A percentile compares a stretch with the other conserved stretches of the same genome.
phyloP scores from a whole-genome alignment of 1,284 basidiomycete species.

The Puccinia sorghi region DNA sequence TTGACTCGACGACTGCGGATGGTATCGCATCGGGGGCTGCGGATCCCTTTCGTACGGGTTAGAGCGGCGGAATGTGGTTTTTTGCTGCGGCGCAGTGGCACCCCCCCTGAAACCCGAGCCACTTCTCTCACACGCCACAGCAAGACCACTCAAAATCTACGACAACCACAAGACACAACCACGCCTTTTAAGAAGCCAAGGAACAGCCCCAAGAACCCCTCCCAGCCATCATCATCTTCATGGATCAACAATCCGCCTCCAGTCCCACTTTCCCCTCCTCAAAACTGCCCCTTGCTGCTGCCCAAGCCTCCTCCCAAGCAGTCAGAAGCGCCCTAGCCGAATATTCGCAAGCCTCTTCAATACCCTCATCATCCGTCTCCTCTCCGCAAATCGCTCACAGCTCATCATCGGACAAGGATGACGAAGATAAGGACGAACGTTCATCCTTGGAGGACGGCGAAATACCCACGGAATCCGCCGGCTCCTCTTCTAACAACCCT shows the following conservation, averaged over 20 bases:
- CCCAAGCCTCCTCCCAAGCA: conserved; percentile 31
- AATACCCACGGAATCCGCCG: conserved; percentile 55
- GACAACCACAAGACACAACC: too few species aligned
- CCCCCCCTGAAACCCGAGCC: too few species aligned
- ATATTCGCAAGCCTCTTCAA: conserved; percentile 22
- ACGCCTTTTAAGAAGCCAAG: too few species aligned
- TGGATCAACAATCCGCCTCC: conserved; percentile 1
- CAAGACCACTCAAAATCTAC: too few species aligned
- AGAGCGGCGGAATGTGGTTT: too few species aligned
- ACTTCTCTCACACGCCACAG: too few species aligned
- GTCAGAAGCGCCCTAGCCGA: conserved; percentile 37
- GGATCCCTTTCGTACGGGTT: too few species aligned
- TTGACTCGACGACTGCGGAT: too few species aligned
- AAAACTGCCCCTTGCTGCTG: conserved; percentile 31
- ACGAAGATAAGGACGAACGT: conserved; percentile 49
- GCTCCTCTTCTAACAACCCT: conserved; percentile 72
- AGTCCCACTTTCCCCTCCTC: conserved; percentile 23
- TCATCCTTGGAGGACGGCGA: conserved; percentile 52
- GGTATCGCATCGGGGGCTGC: too few species aligned
- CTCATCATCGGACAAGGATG: conserved; percentile 38
- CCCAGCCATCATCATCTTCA: too few species aligned
- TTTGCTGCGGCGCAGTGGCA: too few species aligned
- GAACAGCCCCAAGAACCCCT: too few species aligned
- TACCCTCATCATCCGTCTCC: conserved; percentile 46
- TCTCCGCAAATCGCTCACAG: conserved; percentile 24